A percentile compares a stretch with the other conserved stretches of the same genome.
Conservation (phyloP, 306 rosid species). For the Vigna nakashimae region DNA sequence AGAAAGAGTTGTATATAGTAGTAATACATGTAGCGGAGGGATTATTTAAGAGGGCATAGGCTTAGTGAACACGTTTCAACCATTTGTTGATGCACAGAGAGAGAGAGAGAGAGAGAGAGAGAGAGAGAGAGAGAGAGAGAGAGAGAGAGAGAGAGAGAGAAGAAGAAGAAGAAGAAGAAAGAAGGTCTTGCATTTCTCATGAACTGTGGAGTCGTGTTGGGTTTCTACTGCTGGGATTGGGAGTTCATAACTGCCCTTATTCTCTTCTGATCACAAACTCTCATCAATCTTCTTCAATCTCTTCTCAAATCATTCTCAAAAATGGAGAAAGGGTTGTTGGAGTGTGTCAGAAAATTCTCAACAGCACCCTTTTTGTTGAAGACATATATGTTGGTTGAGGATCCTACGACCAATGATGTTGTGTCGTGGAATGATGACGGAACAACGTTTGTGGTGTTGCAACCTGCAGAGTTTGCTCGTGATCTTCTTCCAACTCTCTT, state of each 20-base stretch:
- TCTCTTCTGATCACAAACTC: conserved; percentile 61
- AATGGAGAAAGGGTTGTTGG: conserved; percentile 66
- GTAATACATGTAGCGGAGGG: too few relatives aligned
- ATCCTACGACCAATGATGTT: conserved; percentile 72
- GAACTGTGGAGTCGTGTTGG: conserved; percentile 99
- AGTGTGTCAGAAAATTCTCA: conserved; percentile 67
- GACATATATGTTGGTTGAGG: conserved; percentile 85
- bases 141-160: too few relatives aligned
- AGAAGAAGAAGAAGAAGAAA: neutral
- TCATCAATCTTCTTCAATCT: neutral
- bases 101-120: too few relatives aligned
- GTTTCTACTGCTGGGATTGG: conserved; percentile 99
- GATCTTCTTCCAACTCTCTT: conserved; percentile 96
- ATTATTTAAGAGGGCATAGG: conserved; percentile 41
- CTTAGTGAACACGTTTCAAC: conserved; percentile 64
- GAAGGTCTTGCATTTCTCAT: conserved; percentile 77
- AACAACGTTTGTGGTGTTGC: conserved; percentile 91
- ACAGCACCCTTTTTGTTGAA: conserved; percentile 92
- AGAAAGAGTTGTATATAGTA: too few relatives aligned
- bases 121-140: too few relatives aligned
- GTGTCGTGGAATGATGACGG: conserved; percentile 84
- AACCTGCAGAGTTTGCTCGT: conserved; percentile 82
- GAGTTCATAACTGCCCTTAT: conserved; percentile 97
- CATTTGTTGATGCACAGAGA: conserved; percentile 30
- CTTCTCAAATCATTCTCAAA: neutral